Percentiles rank a stretch among this genome's conserved stretches.
phyloP scores from a whole-genome alignment of 2,329 filamentous ascomycete genomes.

The Ophiocordyceps camponoti-saundersi region DNA sequence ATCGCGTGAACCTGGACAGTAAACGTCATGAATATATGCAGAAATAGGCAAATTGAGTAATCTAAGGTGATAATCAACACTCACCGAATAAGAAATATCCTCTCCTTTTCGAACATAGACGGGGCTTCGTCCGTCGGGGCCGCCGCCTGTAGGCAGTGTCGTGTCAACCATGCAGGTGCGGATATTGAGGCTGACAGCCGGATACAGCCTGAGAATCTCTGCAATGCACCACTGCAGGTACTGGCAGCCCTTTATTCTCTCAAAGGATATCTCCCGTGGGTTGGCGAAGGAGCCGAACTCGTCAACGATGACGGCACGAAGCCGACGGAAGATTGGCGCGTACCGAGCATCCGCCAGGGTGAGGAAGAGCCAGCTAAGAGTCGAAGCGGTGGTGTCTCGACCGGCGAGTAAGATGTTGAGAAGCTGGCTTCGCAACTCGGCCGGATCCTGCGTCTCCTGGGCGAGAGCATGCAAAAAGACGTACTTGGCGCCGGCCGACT shows the following conservation, averaged over 20 bases:
- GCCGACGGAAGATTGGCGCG: slow-evolving; percentile 20
- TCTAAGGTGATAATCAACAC: neutral
- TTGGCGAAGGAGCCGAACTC: slow-evolving; percentile 30
- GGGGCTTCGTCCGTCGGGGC: slow-evolving; percentile 25
- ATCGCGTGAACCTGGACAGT: neutral
- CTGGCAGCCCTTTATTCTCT: slow-evolving; percentile 7
- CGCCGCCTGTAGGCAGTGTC: slow-evolving; percentile 32
- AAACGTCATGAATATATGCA: neutral
- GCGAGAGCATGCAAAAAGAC: slow-evolving; percentile 15
- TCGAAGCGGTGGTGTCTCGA: slow-evolving; percentile 34
- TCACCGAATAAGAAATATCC: slow-evolving; percentile 18
- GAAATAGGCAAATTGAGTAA: no score
- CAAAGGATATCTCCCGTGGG: slow-evolving; percentile 10
- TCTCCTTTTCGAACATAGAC: slow-evolving; percentile 31
- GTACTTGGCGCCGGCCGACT: slow-evolving; percentile 6
- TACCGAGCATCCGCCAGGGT: slow-evolving; percentile 19
- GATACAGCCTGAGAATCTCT: slow-evolving; percentile 8
- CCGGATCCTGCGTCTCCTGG: slow-evolving; percentile 13
- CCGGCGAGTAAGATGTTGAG: slow-evolving; percentile 28
- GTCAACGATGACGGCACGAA: slow-evolving; percentile 22
- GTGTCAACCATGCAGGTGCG: slow-evolving; percentile 20
- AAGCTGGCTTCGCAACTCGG: slow-evolving; percentile 12
- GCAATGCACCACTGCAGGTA: slow-evolving; percentile 11
- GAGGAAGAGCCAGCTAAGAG: slow-evolving; percentile 30
- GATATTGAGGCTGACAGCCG: slow-evolving; percentile 8